Evolutionary conservation across 164 flowering plant genomes (phyloP).

Genomic region (Piper betle): DNA sequence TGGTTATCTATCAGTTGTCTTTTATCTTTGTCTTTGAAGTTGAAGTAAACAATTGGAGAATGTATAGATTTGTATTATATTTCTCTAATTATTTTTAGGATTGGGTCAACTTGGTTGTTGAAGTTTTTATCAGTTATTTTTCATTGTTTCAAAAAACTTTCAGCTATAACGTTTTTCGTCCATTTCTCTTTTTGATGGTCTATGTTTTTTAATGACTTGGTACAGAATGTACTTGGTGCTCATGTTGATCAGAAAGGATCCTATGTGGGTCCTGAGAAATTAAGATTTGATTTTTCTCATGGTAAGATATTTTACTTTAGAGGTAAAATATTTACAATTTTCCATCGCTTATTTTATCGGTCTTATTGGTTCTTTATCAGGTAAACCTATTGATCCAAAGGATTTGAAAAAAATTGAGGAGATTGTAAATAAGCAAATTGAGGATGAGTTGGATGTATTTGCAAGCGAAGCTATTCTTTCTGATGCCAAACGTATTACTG

Average conservation of each 20-base stretch:
- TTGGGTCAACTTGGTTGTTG: no score
- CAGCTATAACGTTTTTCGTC: no score
- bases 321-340: not conserved
- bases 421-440: conserved; percentile 78
- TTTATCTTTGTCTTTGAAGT: no score
- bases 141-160: not conserved
- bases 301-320: conserved; percentile 26
- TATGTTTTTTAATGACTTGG: not conserved
- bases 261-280: conserved; percentile 95
- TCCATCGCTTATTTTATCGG: not conserved
- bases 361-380: conserved; percentile 21
- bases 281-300: conserved; percentile 96
- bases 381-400: conserved; percentile 68
- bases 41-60: no score
- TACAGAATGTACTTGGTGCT: conserved; percentile 90
- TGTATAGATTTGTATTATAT: no score
- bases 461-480: conserved; percentile 58
- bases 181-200: no score
- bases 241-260: conserved; percentile 99
- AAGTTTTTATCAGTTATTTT: no score
- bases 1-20: no score
- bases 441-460: conserved; percentile 66
- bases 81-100: no score
- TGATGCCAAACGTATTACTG: conserved; percentile 79
- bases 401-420: conserved; percentile 63